phyloP scores from a whole-genome alignment of 2,329 filamentous ascomycete genomes.

The Talaromyces sp. region DNA sequence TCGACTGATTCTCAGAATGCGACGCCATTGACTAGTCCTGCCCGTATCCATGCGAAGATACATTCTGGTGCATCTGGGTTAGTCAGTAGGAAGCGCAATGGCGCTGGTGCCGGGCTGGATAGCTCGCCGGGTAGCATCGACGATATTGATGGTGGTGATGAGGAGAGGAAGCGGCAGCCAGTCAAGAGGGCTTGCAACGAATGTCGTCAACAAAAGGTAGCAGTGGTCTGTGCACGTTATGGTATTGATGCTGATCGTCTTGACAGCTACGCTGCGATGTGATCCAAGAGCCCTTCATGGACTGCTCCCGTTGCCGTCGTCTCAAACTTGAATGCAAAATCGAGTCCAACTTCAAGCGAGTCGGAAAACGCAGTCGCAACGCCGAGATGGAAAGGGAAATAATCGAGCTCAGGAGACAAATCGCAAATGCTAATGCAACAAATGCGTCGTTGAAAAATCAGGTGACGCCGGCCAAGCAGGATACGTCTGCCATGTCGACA shows the following conservation, averaged over 20 bases:
- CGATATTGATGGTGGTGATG: constrained; percentile 39
- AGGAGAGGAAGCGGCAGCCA: constrained; percentile 45
- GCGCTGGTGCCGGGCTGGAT: constrained; percentile 43
- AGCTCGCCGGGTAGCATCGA: constrained; percentile 48
- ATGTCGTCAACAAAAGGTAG: constrained; percentile 67
- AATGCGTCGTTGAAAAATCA: constrained; percentile 23
- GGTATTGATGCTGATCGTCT: constrained; percentile 10
- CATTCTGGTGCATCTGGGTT: constrained; percentile 15
- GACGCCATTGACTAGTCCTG: constrained; percentile 34
- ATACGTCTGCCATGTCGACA: constrained; percentile 27
- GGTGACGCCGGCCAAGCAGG: constrained; percentile 28
- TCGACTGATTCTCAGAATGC: constrained; percentile 32
- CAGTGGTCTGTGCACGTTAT: not conserved
- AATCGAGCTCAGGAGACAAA: constrained; percentile 49
- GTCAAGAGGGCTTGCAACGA: constrained; percentile 66
- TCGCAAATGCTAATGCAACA: constrained; percentile 34
- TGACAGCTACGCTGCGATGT: constrained; percentile 64
- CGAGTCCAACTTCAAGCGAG: constrained; percentile 65
- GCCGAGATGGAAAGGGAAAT: constrained; percentile 62
- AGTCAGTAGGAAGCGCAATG: constrained; percentile 43
- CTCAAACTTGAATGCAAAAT: constrained; percentile 63
- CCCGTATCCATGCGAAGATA: not conserved
- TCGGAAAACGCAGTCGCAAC: constrained; percentile 65
- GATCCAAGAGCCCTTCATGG: constrained; percentile 60
- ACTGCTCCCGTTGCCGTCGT: constrained; percentile 61